Base-by-base conservation (phyloP, 73 alveolate genomes). In the Tetrahymena thermophila region DNA sequence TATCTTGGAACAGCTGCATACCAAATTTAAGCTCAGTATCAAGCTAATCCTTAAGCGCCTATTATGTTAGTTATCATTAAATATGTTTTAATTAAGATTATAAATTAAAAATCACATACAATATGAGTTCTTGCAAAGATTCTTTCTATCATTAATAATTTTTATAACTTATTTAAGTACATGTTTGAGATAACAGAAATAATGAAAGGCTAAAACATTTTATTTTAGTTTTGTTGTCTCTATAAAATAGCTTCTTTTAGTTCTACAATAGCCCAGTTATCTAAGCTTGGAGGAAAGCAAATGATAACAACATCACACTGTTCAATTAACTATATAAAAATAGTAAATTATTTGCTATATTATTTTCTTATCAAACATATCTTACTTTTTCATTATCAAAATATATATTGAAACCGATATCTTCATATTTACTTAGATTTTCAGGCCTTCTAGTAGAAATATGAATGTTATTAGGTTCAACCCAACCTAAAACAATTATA, bases 381-480 rank as follows among this genome's bases (percentile, higher is more conserved):
- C 83, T 50, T 28, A 71, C 89, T 31, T 71, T 71, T 71, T 71
- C 89, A 71, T 71, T 71, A 71, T 71, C 89, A 71, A 71, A 71
- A 71, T 71, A 71, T 71, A 71, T 71, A 71, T 71, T 71, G 89
- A 71, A 71, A 71, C 89, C 89, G 89, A 71, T 71, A n/a, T 71
- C 89, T 71, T 71, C 89, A 19, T 71, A 71, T 31, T 71, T 71
- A 71, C 89, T 71, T 17, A 71, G n/a, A 31, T 71, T 71, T 31
- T 71, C 89, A 28, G 89, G 89, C 89, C 89, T 71, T 71, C 89
- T 71, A 71, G 89, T 71, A 71, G 89, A 71, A 71, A 71, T 71
- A 71, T 71, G 89, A 71, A 71, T 71, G 11, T 71, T 71, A 71
- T 71, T 71, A n/a, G 89, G 89, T 71, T 71, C 89, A 71, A 71